Percentiles rank a stretch among this genome's conserved stretches.
Evolutionary conservation across 768 basidiomycete species (phyloP).

Genomic region (Clitopilus hobsonii): DNA sequence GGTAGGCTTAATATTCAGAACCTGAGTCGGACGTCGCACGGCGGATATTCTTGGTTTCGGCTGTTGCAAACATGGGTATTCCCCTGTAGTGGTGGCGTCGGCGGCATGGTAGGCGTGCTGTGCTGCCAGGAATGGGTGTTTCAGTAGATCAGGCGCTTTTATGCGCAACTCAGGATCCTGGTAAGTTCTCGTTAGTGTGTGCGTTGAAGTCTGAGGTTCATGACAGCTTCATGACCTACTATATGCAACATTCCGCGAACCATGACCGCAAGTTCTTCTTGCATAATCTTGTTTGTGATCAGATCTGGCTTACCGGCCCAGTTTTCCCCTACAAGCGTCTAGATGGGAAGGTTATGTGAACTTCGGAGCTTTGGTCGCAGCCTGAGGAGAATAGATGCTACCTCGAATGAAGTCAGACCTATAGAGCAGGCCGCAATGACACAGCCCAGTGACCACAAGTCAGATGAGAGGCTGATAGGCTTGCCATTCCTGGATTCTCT

Average conservation of each 20-base stretch:
- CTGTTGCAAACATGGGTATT: background rate
- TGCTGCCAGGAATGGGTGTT: background rate
- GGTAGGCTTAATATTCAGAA: background rate
- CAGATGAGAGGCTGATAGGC: constrained; percentile 30
- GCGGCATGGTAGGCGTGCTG: background rate
- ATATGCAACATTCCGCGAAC: too few species aligned
- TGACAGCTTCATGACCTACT: too few species aligned
- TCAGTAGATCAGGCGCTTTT: background rate
- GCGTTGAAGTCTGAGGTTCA: too few species aligned
- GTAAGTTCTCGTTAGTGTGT: background rate
- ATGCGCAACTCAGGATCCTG: background rate
- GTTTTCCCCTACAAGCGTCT: too few species aligned
- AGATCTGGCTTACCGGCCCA: too few species aligned
- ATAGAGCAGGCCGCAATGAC: constrained; percentile 31
- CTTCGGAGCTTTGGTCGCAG: too few species aligned
- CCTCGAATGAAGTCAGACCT: constrained; percentile 29
- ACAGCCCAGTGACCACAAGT: constrained; percentile 46
- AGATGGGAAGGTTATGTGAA: too few species aligned
- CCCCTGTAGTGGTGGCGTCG: background rate
- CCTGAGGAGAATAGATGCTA: too few species aligned
- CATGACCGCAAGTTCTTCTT: too few species aligned
- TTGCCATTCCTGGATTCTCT: constrained; percentile 35
- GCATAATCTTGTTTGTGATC: too few species aligned
- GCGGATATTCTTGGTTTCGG: background rate
- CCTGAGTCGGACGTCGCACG: too few species aligned